Conservation (phyloP, 345 rosid genomes). For the Ceriops zippeliana region DNA sequence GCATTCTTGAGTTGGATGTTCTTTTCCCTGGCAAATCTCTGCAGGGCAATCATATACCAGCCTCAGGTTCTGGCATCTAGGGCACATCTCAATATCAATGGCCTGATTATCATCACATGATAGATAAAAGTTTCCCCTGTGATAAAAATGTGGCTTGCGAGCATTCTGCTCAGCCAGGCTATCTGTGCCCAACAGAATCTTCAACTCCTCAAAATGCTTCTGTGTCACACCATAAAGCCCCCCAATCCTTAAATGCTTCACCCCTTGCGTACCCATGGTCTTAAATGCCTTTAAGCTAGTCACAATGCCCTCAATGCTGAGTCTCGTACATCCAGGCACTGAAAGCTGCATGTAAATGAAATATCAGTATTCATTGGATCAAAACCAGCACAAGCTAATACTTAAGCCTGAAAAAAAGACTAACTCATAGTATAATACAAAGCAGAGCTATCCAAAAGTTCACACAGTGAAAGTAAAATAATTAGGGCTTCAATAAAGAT, state of each 20-base stretch:
- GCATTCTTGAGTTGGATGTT: constrained; percentile 39
- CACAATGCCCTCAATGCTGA: constrained; percentile 64
- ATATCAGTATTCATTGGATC: background rate
- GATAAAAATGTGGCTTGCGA: constrained; percentile 62
- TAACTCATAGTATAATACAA: background rate
- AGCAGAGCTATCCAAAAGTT: background rate
- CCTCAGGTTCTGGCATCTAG: constrained; percentile 68
- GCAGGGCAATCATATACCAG: constrained; percentile 90
- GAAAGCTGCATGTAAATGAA: constrained; percentile 46
- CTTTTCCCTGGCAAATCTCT: constrained; percentile 61
- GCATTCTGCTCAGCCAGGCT: constrained; percentile 24
- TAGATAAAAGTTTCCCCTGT: constrained; percentile 51
- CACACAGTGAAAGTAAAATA: background rate
- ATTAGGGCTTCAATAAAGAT: background rate
- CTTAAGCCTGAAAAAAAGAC: background rate
- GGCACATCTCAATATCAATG: constrained; percentile 87
- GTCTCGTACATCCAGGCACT: constrained; percentile 84
- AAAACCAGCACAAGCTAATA: background rate
- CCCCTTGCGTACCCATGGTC: constrained; percentile 38
- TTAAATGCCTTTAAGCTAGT: constrained; percentile 57
- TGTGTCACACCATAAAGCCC: constrained; percentile 69
- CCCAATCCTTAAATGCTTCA: constrained; percentile 76
- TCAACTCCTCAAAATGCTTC: constrained; percentile 63
- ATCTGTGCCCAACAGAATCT: constrained; percentile 47
- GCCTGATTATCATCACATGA: constrained; percentile 68